Base-by-base conservation (phyloP, 257 asterid genomes). In the Jacaranda copaia region DNA sequence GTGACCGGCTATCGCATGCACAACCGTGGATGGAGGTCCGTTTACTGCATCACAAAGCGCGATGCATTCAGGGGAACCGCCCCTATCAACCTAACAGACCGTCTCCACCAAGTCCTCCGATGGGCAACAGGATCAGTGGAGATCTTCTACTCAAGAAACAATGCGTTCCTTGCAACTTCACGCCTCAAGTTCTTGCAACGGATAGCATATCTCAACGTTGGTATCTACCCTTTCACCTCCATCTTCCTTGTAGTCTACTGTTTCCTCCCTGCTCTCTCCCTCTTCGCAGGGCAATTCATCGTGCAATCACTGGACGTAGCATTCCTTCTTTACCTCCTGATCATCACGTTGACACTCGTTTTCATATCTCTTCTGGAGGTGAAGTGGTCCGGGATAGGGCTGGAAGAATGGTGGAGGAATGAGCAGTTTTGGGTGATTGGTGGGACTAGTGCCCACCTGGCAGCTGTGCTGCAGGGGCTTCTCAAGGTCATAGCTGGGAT, bases 101-200 rank as follows among this genome's bases (percentile, higher is more conserved):
- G 99, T 3, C 96, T 95, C 70, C 99, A 95, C 86, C 99, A 95
- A 76, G 99, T 95, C 42, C 98, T 95, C 6, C 88, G 98, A 8
- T 95, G 99, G 99, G 99, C 98, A 6, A 93, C 99, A 0, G 98
- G 99, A 3, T 95, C 99, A 0, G 99, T 95, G 2, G 99, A 95
- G 83, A 95, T 95, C 80, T 95, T 95, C 91, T 95, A 86, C 90
- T 95, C 99, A 2, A 82, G 75, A 40, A 95, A 95, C 91, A 95
- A 95, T 58, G 96, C 99, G 3, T 0, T 83, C 4, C 84, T 93
- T 2, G 99, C 99, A 6, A 91, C 90, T 6, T 72, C 80, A 0
- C 97, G 99, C 20, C 97, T 95, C 81, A 95, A 95, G 79, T 95
- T 95, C 82, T 89, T 93, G 19, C 99, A 95, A 35, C 95, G 99